Base-by-base conservation (phyloP, 768 basidiomycete genomes). In the Suillus americanus region DNA sequence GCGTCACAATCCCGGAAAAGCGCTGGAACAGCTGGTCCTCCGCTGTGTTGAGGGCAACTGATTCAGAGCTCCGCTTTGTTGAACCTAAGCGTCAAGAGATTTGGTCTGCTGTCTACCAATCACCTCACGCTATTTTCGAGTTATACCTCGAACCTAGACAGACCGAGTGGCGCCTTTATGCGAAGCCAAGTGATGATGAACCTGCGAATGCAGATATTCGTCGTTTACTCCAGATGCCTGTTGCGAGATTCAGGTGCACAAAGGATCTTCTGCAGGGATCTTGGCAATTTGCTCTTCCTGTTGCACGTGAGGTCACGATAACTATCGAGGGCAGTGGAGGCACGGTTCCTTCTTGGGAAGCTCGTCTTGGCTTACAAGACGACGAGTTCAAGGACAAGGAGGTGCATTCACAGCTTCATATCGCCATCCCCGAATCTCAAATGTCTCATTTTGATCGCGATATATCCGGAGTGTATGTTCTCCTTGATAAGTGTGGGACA, bases 131-230 rank as follows among this genome's bases (percentile, higher is more conserved):
- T 12, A 79, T 76, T 2, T 83, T 96, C 51, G 92, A 96, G 71
- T 83, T 97, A 18, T 82, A 86, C 61, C 81, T 98, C 14, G 86
- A 94, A 71, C 87, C 86, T 43, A 83, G 84, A 70, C 88, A 88
- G 65, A 87, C 91, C 2, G 92, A 96, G 75, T 97, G 95, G 96
- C 85, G 91, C 14, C 77, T 98, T 14, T 96, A 87, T 65, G 93
- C 86, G 28, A 82, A 85, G 62, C 87, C 95, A 3, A 79, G 88
- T 43, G 81, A 82, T 0, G 78, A 73, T 38, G 90, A 89, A 66
- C 88, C 93, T 6, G 91, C 89, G 10, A 94, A 92, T 67, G 87
- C 91, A 61, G 86, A 90, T 51, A 88, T 95, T 51, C 90, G 96
- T 51, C 82, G 85, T 60, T 72, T 91, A 33, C 80, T 97, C 2